These are phyloP conservation scores for Wickerhamomyces sp. DNA, from an alignment of 1,139 yeast genomes.

Conservation along the genomic window DNA sequence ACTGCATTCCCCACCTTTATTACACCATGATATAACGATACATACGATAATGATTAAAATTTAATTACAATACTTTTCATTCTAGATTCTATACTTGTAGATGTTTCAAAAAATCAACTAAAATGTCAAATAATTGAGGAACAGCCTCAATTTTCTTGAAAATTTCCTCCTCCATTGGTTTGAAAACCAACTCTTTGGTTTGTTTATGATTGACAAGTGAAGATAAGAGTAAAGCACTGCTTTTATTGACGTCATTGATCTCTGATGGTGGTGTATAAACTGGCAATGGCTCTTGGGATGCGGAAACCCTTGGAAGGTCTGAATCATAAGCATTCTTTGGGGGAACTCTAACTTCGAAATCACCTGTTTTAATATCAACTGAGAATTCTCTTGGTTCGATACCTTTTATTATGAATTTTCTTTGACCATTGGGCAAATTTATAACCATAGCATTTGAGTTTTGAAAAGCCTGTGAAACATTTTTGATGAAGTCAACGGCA, in stretches of 20 bases:
- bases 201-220: conserved; percentile 25
- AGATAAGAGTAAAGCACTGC: conserved; percentile 29
- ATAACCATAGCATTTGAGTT: conserved; percentile 93
- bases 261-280: conserved; percentile 17
- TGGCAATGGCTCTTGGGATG: conserved; percentile 14
- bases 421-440: conserved; percentile 50
- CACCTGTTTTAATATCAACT: conserved; percentile 36
- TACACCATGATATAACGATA: not conserved
- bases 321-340: conserved; percentile 1
- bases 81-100: conserved; percentile 6
- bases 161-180: conserved; percentile 25
- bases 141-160: conserved; percentile 27
- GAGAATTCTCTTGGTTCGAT: conserved; percentile 61
- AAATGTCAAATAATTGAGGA: conserved; percentile 30
- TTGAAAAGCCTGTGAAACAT: conserved; percentile 88
- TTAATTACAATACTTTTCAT: not conserved
- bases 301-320: conserved; percentile 3
- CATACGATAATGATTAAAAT: not conserved
- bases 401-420: conserved; percentile 88
- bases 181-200: conserved; percentile 27
- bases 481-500: conserved; percentile 94
- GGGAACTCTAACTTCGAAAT: conserved; percentile 22
- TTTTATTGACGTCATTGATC: conserved; percentile 34
- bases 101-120: conserved; percentile 16
- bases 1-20: too few relatives aligned